phyloP scores from a whole-genome alignment of 306 rosid genomes.

The Rosa lucieae region DNA sequence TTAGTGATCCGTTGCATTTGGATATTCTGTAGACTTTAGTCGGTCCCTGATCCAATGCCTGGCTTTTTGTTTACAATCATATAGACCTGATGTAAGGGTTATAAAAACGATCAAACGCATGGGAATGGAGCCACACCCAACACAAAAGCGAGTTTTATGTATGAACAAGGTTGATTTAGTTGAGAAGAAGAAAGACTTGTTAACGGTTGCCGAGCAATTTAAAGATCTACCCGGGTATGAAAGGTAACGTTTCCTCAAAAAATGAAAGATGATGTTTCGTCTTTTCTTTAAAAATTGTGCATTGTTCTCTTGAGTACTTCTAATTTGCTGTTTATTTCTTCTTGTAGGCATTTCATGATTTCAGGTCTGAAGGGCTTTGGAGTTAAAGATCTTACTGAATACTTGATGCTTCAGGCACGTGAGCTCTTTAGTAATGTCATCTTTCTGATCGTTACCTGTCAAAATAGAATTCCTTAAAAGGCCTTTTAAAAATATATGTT shows the following conservation, averaged over 20 bases:
- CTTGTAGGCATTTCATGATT: slow-evolving; percentile 84
- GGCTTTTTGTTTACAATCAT: slow-evolving; percentile 20
- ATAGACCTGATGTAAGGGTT: slow-evolving; percentile 86
- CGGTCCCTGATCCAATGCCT: slow-evolving; percentile 14
- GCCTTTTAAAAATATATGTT: slow-evolving; percentile 14
- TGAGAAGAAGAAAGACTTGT: slow-evolving; percentile 85
- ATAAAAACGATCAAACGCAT: slow-evolving; percentile 65
- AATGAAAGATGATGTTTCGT: slow-evolving; percentile 9
- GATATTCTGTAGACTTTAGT: slow-evolving; percentile 7
- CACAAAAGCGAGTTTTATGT: slow-evolving; percentile 81
- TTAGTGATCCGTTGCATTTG: slow-evolving; percentile 25
- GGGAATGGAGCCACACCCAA: slow-evolving; percentile 63
- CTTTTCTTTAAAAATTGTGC: slow-evolving; percentile 15
- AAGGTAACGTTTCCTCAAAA: slow-evolving; percentile 47
- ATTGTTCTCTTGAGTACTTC: slow-evolving; percentile 24
- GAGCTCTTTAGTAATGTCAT: slow-evolving; percentile 23
- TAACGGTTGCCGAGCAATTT: slow-evolving; percentile 77
- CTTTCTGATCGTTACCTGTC: background rate
- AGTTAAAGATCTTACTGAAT: slow-evolving; percentile 69
- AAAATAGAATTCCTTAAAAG: background rate
- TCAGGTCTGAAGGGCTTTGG: slow-evolving; percentile 92
- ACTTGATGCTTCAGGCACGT: slow-evolving; percentile 87
- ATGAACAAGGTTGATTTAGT: slow-evolving; percentile 94
- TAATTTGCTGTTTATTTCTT: slow-evolving; percentile 27
- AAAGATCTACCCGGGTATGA: slow-evolving; percentile 90